phyloP scores from a whole-genome alignment of 257 asterid species.

The Jasminum sambac region DNA sequence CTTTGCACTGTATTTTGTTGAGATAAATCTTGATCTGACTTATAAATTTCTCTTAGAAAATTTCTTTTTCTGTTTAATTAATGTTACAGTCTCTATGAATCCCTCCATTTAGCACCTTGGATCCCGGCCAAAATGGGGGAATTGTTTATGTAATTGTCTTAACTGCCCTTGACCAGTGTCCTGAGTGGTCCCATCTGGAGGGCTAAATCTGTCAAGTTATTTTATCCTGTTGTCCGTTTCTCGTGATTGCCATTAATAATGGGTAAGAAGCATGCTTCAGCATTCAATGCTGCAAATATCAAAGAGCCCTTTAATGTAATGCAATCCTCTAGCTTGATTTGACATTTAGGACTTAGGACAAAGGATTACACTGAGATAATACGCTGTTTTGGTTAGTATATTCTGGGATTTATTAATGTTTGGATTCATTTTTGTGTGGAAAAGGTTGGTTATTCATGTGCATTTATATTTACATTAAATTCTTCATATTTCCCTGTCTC shows the following conservation, averaged over 20 bases:
- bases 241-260: conserved; percentile 40
- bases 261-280: conserved; percentile 28
- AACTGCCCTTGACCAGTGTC: conserved; percentile 23
- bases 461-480: conserved; percentile 59
- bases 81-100: conserved; percentile 10
- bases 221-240: conserved; percentile 26
- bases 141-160: conserved; percentile 17
- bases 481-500: conserved; percentile 33
- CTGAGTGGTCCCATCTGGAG: conserved; percentile 3
- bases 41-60: conserved; percentile 6
- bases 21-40: conserved; percentile 6
- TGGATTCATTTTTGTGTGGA: conserved; percentile 18
- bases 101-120: conserved; percentile 28
- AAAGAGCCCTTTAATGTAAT: not conserved
- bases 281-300: conserved; percentile 21
- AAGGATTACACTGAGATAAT: not conserved
- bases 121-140: conserved; percentile 52
- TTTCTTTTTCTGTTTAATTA: not conserved
- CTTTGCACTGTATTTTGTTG: conserved; percentile 2
- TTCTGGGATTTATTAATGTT: conserved; percentile 24
- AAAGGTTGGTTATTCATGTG: conserved; percentile 27
- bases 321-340: conserved; percentile 14
- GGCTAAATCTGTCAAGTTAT: conserved; percentile 20
- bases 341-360: not conserved
- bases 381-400: conserved; percentile 13